Evolutionary conservation across 108 stramenopile species (phyloP), one percentile per base, ranked within the genome.

Genomic region (Seminavis robusta): DNA sequence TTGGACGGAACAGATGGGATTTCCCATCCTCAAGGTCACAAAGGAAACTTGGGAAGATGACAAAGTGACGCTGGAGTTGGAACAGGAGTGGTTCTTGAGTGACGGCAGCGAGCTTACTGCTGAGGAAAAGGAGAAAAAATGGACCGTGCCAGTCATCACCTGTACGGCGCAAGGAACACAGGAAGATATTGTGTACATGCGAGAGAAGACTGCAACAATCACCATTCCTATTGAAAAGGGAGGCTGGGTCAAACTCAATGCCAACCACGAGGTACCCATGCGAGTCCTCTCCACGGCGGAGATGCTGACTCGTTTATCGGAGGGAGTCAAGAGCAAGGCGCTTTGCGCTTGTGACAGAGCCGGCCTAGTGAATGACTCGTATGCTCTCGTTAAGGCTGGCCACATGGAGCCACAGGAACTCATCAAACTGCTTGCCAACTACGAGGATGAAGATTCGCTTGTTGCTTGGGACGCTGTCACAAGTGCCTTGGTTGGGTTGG

Each of bases 1-100:
- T 37, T 97, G 97, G 95, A 97, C 97, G 5, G 93, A 97, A 64
- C 91, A 96, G 63, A 97, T 96, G 92, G 97, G 88, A 48, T 94
- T 89, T 60, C 92, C 92, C 16, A 55, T 95, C 13, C 49, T 96
- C 20, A 84, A 73, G 44, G 85, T 97, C 27, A 60, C 66, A 4
- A 69, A 54, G 51, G 82, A 85, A 52, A 69, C 67, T 9, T 88
- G 84, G 84, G 69, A 84, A 26, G 84, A 60, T 46, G 74, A 86
- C 41, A 79, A 77, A 28, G 88, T 83, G 25, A 74, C 76, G 7
- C 71, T 97, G 56, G 68, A 81, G 40, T 52, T 97, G 48, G 73
- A 84, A 26, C 96, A 97, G 65, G 71, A 66, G 16, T 97, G 96
- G 94, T 97, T 94, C 79, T 56, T 95, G 38, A 67, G 81, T 4